Evolutionary conservation across 306 rosid genomes (phyloP).

Genomic region (Luffa aegyptiaca): DNA sequence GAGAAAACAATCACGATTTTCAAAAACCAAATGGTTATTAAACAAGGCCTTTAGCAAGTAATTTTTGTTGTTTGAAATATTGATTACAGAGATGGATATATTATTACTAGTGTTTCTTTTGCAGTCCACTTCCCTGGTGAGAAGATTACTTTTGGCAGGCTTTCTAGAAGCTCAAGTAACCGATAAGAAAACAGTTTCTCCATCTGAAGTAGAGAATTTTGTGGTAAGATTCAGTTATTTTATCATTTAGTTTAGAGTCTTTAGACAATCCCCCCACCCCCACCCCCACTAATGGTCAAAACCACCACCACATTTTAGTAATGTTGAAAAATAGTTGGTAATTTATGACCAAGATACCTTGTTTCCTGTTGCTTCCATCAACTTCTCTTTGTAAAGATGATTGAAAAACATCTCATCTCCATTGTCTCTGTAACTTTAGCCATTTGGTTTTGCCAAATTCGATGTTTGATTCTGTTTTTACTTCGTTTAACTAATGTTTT

Average conservation of each 20-base stretch:
- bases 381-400: not conserved
- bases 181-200: conserved; percentile 24
- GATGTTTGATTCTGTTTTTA: not conserved
- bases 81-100: conserved; percentile 9
- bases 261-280: not conserved
- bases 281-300: not conserved
- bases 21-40: too few relatives aligned
- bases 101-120: conserved; percentile 22
- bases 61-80: not conserved
- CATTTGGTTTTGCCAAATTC: not conserved
- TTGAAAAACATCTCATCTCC: not conserved
- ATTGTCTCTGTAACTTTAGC: not conserved
- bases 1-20: too few relatives aligned
- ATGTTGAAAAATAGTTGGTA: not conserved
- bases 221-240: conserved; percentile 36
- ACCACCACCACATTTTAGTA: not conserved
- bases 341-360: not conserved
- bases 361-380: not conserved
- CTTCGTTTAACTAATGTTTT: not conserved
- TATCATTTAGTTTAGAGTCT: not conserved
- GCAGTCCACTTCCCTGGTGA: conserved; percentile 45
- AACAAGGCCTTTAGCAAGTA: not conserved
- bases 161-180: conserved; percentile 53
- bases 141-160: conserved; percentile 63
- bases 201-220: conserved; percentile 17